Percentiles rank a stretch among this genome's conserved stretches.
These are phyloP conservation scores for Mycosphaerella arachidis DNA, from an alignment of 2,329 filamentous ascomycete genomes.

Conservation along the genomic window DNA sequence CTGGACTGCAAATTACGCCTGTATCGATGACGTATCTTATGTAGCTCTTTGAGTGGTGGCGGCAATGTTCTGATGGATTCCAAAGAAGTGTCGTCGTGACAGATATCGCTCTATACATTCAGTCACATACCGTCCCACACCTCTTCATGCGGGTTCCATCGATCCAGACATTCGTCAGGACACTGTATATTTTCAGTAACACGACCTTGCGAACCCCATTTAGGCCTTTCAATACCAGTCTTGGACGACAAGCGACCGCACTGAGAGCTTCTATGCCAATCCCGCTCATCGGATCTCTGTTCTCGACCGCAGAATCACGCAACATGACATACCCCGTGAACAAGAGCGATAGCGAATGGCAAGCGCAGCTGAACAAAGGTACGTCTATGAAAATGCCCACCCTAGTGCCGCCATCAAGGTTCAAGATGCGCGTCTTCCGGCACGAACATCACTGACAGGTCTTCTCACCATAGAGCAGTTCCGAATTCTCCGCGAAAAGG, in stretches of 20 bases:
- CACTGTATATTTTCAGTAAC: slow-evolving; percentile 47
- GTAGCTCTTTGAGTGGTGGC: not conserved
- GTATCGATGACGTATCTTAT: not conserved
- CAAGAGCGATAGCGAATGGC: slow-evolving; percentile 81
- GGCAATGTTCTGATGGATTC: not conserved
- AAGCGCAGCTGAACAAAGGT: slow-evolving; percentile 72
- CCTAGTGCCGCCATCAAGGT: slow-evolving; percentile 15
- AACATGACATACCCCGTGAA: slow-evolving; percentile 75
- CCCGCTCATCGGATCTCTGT: slow-evolving; percentile 73
- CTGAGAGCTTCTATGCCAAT: slow-evolving; percentile 63
- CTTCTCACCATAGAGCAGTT: slow-evolving; percentile 74
- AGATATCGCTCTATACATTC: not conserved
- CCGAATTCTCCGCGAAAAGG: slow-evolving; percentile 84
- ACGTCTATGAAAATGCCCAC: slow-evolving; percentile 23
- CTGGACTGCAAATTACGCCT: not conserved
- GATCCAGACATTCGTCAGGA: slow-evolving; percentile 45
- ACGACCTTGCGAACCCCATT: slow-evolving; percentile 33
- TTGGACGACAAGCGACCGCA: slow-evolving; percentile 29
- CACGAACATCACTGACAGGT: slow-evolving; percentile 29
- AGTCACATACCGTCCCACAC: not conserved
- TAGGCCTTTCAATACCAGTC: slow-evolving; percentile 24
- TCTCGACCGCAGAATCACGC: slow-evolving; percentile 55
- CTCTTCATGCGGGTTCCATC: slow-evolving; percentile 47
- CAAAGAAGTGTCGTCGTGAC: not conserved
- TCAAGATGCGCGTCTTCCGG: not conserved